These are phyloP conservation scores for Ophiocordyceps camponoti-floridani DNA, from an alignment of 2,329 filamentous ascomycete genomes.

Conservation along the genomic window DNA sequence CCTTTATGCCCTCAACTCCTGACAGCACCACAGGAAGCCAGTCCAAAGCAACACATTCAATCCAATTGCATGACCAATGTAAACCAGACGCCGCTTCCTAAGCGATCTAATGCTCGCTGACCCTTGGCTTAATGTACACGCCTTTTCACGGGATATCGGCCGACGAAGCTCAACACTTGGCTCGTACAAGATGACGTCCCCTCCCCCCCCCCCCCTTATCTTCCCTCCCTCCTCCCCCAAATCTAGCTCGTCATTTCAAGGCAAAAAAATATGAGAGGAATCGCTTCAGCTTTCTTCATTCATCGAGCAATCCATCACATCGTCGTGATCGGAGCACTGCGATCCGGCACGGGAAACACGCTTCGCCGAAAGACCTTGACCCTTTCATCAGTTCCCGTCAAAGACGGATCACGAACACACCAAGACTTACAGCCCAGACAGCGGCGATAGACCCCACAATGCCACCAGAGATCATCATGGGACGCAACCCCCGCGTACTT, in stretches of 20 bases:
- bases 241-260: not conserved
- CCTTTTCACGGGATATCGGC: constrained; percentile 21
- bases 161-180: not conserved
- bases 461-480: constrained; percentile 87
- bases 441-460: constrained; percentile 77
- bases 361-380: constrained; percentile 12
- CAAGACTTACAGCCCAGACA: constrained; percentile 65
- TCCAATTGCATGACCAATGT: constrained; percentile 8
- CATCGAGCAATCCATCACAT: constrained; percentile 8
- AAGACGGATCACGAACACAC: too few relatives aligned
- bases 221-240: not conserved
- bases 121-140: constrained; percentile 24
- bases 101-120: constrained; percentile 28
- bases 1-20: too few relatives aligned
- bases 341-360: constrained; percentile 21
- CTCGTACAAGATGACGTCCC: not conserved
- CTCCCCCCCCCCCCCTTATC: not conserved
- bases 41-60: not conserved
- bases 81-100: constrained; percentile 16
- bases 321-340: constrained; percentile 8
- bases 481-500: constrained; percentile 74
- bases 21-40: too few relatives aligned
- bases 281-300: not conserved
- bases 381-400: too few relatives aligned
- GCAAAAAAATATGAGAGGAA: not conserved